A percentile compares a stretch with the other conserved stretches of the same genome.
These are phyloP conservation scores for Populus hybrid DNA, from an alignment of 441 rosid species.

Conservation along the genomic window DNA sequence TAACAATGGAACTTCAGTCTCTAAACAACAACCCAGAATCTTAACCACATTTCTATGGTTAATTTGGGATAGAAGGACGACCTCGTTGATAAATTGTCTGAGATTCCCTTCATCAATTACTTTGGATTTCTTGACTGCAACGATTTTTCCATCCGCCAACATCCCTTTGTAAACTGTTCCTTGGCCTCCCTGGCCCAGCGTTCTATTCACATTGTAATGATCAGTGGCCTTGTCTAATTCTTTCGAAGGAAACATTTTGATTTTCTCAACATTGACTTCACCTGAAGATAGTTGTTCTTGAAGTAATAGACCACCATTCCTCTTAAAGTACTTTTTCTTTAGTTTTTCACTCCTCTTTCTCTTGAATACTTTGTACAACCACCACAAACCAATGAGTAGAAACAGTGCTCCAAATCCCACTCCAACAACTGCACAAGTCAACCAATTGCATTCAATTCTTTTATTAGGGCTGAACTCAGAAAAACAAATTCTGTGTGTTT, in stretches of 20 bases:
- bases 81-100: conserved; percentile 26
- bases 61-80: background rate
- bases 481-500: no score
- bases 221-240: conserved; percentile 27
- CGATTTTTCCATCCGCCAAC: conserved; percentile 25
- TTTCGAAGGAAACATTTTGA: background rate
- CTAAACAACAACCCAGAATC: background rate
- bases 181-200: conserved; percentile 30
- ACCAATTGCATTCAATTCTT: background rate
- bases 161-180: background rate
- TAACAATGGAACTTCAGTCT: background rate
- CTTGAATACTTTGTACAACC: conserved; percentile 20
- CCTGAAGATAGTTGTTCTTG: conserved; percentile 24
- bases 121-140: conserved; percentile 29
- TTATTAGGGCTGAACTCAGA: no score
- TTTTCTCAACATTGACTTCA: conserved; percentile 17
- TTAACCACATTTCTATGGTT: conserved; percentile 6
- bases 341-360: conserved; percentile 9
- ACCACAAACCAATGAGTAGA: background rate
- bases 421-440: background rate
- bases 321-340: conserved; percentile 15
- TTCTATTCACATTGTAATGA: conserved; percentile 19
- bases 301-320: conserved; percentile 14
- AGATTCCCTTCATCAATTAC: conserved; percentile 23
- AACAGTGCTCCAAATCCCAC: background rate